phyloP scores from a whole-genome alignment of 164 flowering plant species.

The Kingdonia uniflora region DNA sequence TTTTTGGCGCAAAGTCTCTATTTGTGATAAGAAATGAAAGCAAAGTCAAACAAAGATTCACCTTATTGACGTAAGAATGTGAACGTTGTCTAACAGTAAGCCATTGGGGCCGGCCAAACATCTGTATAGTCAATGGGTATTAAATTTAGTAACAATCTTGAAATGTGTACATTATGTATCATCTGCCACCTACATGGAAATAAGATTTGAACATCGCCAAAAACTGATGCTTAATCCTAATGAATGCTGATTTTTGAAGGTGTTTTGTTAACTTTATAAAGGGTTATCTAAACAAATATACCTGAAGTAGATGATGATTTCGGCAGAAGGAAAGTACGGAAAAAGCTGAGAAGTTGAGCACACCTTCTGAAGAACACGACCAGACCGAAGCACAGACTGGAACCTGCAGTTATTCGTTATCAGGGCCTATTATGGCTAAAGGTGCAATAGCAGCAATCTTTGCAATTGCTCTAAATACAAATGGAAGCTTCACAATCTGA shows the following conservation, averaged over 20 bases:
- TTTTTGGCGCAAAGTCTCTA: no score
- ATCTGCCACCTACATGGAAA: neutral
- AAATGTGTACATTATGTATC: no score
- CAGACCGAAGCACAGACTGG: constrained; percentile 89
- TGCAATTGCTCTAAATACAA: no score
- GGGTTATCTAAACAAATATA: constrained; percentile 8
- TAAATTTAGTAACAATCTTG: neutral
- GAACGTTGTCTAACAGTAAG: constrained; percentile 75
- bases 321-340: constrained; percentile 87
- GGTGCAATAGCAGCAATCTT: no score
- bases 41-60: constrained; percentile 9
- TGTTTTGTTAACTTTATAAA: no score
- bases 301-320: constrained; percentile 94
- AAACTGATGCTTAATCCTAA: neutral
- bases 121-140: constrained; percentile 26
- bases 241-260: no score
- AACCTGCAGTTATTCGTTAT: constrained; percentile 27
- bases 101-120: constrained; percentile 92
- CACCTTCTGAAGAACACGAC: constrained; percentile 82
- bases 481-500: neutral
- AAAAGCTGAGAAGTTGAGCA: constrained; percentile 70
- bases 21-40: no score
- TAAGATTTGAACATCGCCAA: neutral
- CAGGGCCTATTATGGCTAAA: no score
- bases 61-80: constrained; percentile 64